Evolutionary conservation across 495 filamentous ascomycete species (phyloP).

Genomic region (Penicillium desertorum): DNA sequence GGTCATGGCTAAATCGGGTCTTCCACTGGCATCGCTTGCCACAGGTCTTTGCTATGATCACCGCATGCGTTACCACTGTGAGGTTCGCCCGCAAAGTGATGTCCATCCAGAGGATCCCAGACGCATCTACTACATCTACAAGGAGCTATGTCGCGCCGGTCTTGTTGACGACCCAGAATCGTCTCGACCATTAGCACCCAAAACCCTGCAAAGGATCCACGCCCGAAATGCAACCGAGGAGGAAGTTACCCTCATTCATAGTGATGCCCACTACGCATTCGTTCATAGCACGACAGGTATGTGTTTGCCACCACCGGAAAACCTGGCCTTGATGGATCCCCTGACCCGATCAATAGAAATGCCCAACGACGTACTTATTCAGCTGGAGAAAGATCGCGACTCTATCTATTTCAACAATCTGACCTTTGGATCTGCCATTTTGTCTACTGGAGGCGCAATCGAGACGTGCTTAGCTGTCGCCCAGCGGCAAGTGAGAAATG

Average conservation of each 20-base stretch:
- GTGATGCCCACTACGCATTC: constrained; percentile 71
- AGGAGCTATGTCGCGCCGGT: constrained; percentile 73
- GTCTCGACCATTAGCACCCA: constrained; percentile 48
- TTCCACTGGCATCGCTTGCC: constrained; percentile 50
- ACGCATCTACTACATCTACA: constrained; percentile 86
- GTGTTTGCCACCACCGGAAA: not conserved
- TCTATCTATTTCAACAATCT: constrained; percentile 87
- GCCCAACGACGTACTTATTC: constrained; percentile 60
- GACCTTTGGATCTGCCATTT: constrained; percentile 73
- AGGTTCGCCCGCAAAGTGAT: constrained; percentile 66
- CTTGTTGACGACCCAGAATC: constrained; percentile 62
- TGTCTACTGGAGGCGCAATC: constrained; percentile 93
- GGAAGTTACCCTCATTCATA: constrained; percentile 79
- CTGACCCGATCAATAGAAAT: constrained; percentile 40
- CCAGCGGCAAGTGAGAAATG: constrained; percentile 78
- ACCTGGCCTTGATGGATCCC: not conserved
- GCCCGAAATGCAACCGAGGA: constrained; percentile 70
- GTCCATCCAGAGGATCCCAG: constrained; percentile 93
- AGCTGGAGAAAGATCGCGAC: constrained; percentile 64
- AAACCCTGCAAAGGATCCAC: constrained; percentile 71
- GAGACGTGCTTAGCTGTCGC: constrained; percentile 89
- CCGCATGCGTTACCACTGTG: constrained; percentile 89
- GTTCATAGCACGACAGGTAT: constrained; percentile 60
- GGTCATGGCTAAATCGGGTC: constrained; percentile 21
- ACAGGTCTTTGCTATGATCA: constrained; percentile 87